Conservation (phyloP, 345 rosid genomes). For the Ceriops decandra region DNA sequence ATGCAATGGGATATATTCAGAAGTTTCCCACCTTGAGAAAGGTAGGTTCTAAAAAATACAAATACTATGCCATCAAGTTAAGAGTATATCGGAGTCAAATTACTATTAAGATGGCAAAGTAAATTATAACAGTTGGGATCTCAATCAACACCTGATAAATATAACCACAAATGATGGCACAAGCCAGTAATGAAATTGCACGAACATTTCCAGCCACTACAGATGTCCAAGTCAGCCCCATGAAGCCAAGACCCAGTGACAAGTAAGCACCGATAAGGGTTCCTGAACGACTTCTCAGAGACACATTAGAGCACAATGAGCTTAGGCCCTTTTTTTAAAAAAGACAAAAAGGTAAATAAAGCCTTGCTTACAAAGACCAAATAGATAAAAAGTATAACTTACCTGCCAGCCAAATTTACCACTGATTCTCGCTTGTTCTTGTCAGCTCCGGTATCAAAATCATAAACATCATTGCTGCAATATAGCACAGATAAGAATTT, state of each 20-base stretch:
- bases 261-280: slow-evolving; percentile 54
- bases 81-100: not conserved
- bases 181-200: slow-evolving; percentile 55
- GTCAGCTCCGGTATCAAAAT: slow-evolving; percentile 94
- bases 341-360: not conserved
- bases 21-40: not conserved
- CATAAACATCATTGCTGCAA: slow-evolving; percentile 92
- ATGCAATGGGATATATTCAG: not conserved
- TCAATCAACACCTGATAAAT: slow-evolving; percentile 59
- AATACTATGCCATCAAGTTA: not conserved
- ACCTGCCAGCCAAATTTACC: slow-evolving; percentile 82
- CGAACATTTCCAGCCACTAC: slow-evolving; percentile 44
- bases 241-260: slow-evolving; percentile 48
- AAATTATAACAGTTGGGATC: not conserved
- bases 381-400: slow-evolving; percentile 21
- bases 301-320: slow-evolving; percentile 13
- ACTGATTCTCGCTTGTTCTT: slow-evolving; percentile 84
- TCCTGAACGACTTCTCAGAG: slow-evolving; percentile 57
- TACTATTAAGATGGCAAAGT: not conserved
- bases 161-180: slow-evolving; percentile 70
- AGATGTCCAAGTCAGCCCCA: slow-evolving; percentile 64
- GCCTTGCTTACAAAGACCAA: not conserved
- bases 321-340: not conserved
- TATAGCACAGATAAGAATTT: slow-evolving; percentile 22
- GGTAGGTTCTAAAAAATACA: not conserved